Evolutionary conservation across 768 basidiomycete genomes (phyloP).

Genomic region (Leccinum pellstonianum): DNA sequence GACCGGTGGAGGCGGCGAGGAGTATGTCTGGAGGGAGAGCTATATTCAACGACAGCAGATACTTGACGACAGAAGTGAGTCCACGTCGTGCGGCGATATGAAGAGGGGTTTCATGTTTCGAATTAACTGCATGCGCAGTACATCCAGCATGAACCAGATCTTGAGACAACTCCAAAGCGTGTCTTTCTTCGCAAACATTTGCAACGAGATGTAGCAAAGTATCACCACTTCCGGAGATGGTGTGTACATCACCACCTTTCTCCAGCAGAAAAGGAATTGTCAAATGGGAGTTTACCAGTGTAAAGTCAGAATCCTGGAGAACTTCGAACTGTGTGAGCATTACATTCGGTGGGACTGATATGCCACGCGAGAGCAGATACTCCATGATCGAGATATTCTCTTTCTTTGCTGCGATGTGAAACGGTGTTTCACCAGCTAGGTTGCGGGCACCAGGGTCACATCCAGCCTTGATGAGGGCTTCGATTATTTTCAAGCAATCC

Average conservation of each 20-base stretch:
- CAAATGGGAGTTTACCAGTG: no score
- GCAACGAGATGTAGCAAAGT: not conserved
- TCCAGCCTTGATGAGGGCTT: not conserved
- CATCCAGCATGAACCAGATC: not conserved
- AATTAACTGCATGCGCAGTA: not conserved
- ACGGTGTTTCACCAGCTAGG: not conserved
- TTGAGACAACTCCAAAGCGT: not conserved
- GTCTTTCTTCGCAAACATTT: not conserved
- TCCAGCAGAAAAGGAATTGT: not conserved
- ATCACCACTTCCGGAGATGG: not conserved
- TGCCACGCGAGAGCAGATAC: not conserved
- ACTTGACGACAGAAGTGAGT: not conserved
- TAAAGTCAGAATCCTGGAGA: no score
- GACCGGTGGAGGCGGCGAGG: not conserved
- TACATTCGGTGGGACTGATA: not conserved
- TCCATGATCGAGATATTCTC: not conserved
- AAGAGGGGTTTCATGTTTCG: not conserved
- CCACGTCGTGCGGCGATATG: not conserved
- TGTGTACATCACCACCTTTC: not conserved
- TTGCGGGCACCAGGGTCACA: not conserved
- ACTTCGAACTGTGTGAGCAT: not conserved
- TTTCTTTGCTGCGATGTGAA: not conserved
- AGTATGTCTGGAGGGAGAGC: not conserved
- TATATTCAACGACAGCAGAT: not conserved
- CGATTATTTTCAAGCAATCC: not conserved